Percentiles rank a stretch among this genome's conserved stretches.
These are phyloP conservation scores for Blastobotrys capitulatus DNA, from an alignment of 1,139 yeast species.

Conservation along the genomic window DNA sequence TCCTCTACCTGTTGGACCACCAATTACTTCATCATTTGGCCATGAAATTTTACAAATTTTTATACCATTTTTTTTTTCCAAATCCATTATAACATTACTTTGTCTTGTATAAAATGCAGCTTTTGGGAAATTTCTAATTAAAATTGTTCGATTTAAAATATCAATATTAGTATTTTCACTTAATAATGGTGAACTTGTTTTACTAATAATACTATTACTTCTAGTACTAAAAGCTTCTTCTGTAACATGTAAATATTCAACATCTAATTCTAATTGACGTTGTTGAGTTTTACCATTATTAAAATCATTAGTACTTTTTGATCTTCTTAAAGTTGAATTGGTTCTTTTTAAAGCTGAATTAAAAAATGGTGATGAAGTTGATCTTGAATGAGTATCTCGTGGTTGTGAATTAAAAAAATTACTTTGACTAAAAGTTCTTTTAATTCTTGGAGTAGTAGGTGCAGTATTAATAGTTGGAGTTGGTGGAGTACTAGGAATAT, in stretches of 20 bases:
- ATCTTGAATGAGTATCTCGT: background rate
- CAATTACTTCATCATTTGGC: background rate
- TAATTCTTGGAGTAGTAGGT: background rate
- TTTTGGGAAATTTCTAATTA: background rate
- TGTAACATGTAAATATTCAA: background rate
- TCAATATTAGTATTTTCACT: background rate
- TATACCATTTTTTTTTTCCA: background rate
- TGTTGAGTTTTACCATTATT: background rate
- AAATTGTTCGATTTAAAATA: background rate
- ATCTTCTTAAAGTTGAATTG: background rate
- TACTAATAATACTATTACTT: background rate
- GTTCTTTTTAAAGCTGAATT: background rate
- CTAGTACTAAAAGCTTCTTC: background rate
- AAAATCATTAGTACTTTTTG: background rate
- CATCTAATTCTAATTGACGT: background rate
- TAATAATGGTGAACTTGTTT: background rate
- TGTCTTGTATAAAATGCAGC: background rate
- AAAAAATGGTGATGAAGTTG: background rate
- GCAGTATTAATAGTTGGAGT: background rate
- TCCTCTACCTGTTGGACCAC: background rate
- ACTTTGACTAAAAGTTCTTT: background rate
- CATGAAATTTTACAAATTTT: background rate
- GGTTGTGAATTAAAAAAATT: background rate
- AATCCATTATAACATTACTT: background rate
- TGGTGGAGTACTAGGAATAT: background rate